Conservation (phyloP, 169 alveolate species). For the Cryptosporidium ubiquitum region DNA sequence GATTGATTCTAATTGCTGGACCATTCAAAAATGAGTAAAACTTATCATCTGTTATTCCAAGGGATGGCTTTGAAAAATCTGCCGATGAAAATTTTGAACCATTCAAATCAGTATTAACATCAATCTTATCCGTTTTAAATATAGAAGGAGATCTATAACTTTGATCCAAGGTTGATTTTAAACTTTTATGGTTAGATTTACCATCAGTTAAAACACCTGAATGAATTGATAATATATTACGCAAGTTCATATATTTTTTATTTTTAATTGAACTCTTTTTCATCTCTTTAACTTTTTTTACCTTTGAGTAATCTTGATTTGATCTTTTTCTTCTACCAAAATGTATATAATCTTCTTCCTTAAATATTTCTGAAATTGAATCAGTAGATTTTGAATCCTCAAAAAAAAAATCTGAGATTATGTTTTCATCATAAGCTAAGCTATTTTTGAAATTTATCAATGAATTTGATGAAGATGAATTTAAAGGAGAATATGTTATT, state of each 20-base stretch:
- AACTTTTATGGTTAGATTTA: background rate
- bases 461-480: background rate
- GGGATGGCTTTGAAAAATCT: background rate
- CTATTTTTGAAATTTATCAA: background rate
- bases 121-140: background rate
- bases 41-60: background rate
- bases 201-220: background rate
- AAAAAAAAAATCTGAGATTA: background rate
- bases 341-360: background rate
- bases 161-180: background rate
- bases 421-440: background rate
- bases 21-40: background rate
- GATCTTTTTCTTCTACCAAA: background rate
- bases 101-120: background rate
- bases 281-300: background rate
- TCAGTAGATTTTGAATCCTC: background rate
- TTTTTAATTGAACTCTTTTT: background rate
- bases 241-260: background rate
- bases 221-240: background rate
- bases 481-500: slow-evolving; percentile 1
- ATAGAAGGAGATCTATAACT: background rate
- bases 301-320: background rate
- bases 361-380: background rate
- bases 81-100: background rate
- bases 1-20: background rate